phyloP scores from a whole-genome alignment of 257 asterid species.

The Solanum pennellii region DNA sequence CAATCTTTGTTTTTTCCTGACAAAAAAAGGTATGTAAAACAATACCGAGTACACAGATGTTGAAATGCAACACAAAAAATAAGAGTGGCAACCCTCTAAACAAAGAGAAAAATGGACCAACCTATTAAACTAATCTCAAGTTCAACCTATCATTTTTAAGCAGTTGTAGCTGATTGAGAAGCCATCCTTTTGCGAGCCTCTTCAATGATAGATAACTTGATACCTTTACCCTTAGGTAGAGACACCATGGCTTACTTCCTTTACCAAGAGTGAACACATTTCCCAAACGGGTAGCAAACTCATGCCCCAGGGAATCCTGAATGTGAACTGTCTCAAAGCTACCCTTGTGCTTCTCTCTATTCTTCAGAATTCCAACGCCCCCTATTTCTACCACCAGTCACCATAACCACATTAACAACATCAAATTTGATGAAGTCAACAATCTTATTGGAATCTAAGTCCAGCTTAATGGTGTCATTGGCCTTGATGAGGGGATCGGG shows the following conservation, averaged over 20 bases:
- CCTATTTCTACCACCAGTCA: slow-evolving; percentile 27
- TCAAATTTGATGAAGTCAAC: slow-evolving; percentile 23
- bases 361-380: slow-evolving; percentile 24
- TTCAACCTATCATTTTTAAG: background rate
- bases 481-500: slow-evolving; percentile 26
- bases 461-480: slow-evolving; percentile 22
- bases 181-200: slow-evolving; percentile 25
- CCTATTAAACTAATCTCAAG: background rate
- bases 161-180: slow-evolving; percentile 15
- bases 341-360: slow-evolving; percentile 27
- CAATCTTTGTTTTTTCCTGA: background rate
- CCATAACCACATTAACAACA: slow-evolving; percentile 30
- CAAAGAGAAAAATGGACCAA: background rate
- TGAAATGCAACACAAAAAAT: background rate
- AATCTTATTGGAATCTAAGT: slow-evolving; percentile 21
- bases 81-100: background rate
- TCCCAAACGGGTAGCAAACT: slow-evolving; percentile 23
- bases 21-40: background rate
- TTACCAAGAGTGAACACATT: slow-evolving; percentile 27
- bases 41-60: background rate
- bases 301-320: slow-evolving; percentile 19
- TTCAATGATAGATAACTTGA: slow-evolving; percentile 24
- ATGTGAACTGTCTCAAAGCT: slow-evolving; percentile 23
- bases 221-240: slow-evolving; percentile 28
- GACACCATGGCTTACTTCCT: slow-evolving; percentile 28